Conservation (phyloP, 1,284 basidiomycete genomes). For the Marasmius fiardii region DNA sequence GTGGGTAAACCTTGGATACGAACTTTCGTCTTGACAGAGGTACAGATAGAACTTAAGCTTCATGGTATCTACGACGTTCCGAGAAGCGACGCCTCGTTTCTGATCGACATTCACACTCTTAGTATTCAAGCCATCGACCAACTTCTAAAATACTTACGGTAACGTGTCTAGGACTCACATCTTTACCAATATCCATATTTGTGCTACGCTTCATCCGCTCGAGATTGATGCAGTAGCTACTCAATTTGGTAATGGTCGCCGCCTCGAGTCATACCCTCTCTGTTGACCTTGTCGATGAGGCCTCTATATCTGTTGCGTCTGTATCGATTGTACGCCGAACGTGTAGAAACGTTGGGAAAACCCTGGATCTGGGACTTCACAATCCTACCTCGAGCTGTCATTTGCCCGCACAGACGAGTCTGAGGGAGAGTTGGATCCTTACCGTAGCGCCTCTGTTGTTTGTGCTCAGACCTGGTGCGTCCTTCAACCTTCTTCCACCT, state of each 20-base stretch:
- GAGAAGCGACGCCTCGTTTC: background rate
- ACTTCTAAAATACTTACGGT: background rate
- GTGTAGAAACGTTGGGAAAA: background rate
- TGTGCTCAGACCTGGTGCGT: constrained; percentile 4
- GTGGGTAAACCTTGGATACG: background rate
- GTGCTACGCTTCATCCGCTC: constrained; percentile 1
- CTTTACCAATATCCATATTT: background rate
- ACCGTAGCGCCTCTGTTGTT: constrained; percentile 1
- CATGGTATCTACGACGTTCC: constrained; percentile 2
- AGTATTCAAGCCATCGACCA: background rate
- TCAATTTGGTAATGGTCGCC: background rate
- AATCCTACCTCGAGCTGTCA: background rate
- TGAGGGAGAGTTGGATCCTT: constrained; percentile 1
- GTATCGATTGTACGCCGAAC: background rate
- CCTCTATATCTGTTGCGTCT: background rate
- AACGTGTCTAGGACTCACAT: background rate
- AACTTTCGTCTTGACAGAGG: background rate
- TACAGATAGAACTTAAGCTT: constrained; percentile 1
- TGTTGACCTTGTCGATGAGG: constrained; percentile 1
- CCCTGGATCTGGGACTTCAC: background rate
- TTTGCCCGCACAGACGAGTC: background rate
- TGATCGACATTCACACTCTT: background rate
- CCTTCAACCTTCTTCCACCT: background rate
- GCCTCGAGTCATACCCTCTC: constrained; percentile 1
- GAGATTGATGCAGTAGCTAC: constrained; percentile 1